These are phyloP conservation scores for Ceratonia siliqua DNA, from an alignment of 306 rosid genomes.

Conservation along the genomic window DNA sequence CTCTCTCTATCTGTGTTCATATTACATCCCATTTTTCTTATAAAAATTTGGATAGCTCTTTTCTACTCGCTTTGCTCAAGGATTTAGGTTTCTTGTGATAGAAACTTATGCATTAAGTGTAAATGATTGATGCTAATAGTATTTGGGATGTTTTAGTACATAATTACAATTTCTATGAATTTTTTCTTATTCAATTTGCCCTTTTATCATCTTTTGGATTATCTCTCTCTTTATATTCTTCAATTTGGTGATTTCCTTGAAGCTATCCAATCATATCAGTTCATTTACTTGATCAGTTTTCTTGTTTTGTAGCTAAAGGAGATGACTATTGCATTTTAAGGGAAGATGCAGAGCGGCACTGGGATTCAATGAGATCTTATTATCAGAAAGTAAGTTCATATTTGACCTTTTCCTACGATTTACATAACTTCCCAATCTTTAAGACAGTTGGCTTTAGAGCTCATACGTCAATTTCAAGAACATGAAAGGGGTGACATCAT, in stretches of 20 bases:
- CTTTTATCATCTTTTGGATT: constrained; percentile 2
- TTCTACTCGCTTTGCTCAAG: not conserved
- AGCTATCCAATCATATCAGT: constrained; percentile 10
- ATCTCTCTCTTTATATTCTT: constrained; percentile 23
- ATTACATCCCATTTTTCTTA: not conserved
- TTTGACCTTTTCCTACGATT: constrained; percentile 10
- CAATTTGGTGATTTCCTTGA: constrained; percentile 19
- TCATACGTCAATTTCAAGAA: constrained; percentile 9
- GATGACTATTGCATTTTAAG: constrained; percentile 65
- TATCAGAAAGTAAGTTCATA: constrained; percentile 67
- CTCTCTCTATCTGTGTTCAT: not conserved
- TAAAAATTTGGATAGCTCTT: not conserved
- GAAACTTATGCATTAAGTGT: not conserved
- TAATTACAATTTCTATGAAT: not conserved
- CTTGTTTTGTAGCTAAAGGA: constrained; percentile 49
- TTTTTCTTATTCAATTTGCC: not conserved
- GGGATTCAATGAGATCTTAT: constrained; percentile 66
- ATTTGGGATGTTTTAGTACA: not conserved
- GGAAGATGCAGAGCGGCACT: constrained; percentile 58
- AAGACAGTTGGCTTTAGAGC: constrained; percentile 22
- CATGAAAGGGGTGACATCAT: constrained; percentile 28
- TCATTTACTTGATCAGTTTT: constrained; percentile 19
- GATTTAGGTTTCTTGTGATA: not conserved
- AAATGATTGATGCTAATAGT: not conserved
- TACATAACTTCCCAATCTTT: constrained; percentile 1